Conservation (phyloP, 441 rosid species). For the Mallotus japonicus region DNA sequence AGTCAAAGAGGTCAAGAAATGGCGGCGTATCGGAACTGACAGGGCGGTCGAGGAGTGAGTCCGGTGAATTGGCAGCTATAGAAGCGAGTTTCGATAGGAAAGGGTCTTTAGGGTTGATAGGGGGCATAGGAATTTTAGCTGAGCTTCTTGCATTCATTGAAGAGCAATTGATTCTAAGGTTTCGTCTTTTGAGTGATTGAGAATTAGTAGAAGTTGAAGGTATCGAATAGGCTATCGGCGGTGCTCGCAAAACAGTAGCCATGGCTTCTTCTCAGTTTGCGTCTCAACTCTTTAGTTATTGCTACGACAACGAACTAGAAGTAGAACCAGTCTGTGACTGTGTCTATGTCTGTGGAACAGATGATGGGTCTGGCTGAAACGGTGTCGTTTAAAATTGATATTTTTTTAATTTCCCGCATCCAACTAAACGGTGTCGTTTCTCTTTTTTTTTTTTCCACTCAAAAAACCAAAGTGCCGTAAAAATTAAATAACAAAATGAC, state of each 20-base stretch:
- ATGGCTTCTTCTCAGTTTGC: constrained; percentile 21
- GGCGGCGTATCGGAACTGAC: constrained; percentile 51
- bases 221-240: constrained; percentile 34
- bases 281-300: not conserved
- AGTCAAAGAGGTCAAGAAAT: constrained; percentile 66
- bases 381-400: too few relatives aligned
- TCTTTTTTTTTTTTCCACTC: too few relatives aligned
- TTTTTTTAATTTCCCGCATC: too few relatives aligned
- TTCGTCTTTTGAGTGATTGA: constrained; percentile 31
- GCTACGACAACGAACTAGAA: too few relatives aligned
- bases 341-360: too few relatives aligned
- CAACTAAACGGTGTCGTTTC: too few relatives aligned
- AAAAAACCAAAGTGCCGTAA: too few relatives aligned
- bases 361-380: too few relatives aligned
- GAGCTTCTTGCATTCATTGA: constrained; percentile 39
- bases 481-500: too few relatives aligned
- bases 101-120: constrained; percentile 73
- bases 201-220: constrained; percentile 29
- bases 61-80: constrained; percentile 57
- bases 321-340: too few relatives aligned
- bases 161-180: constrained; percentile 30
- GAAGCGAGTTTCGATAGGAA: constrained; percentile 63
- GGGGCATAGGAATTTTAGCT: constrained; percentile 63
- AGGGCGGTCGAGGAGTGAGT: constrained; percentile 47
- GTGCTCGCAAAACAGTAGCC: constrained; percentile 52